A percentile compares a stretch with the other conserved stretches of the same genome.
Conservation (phyloP, 2,329 filamentous ascomycete species). For the Trichoderma asperellum region DNA sequence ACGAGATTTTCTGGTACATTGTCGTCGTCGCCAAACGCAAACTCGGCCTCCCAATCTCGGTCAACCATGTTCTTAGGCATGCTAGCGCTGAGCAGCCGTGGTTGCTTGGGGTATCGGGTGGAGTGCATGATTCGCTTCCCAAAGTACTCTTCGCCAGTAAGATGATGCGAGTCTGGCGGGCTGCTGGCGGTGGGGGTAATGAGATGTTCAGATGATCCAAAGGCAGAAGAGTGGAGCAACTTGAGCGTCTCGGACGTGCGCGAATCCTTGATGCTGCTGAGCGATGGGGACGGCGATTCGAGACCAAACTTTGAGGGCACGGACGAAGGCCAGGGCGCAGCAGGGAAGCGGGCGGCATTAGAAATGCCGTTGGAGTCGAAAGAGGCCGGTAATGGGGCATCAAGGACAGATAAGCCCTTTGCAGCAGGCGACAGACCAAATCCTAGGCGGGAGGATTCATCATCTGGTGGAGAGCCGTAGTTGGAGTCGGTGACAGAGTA, state of each 20-base stretch:
- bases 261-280: conserved; percentile 63
- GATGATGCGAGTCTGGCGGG: conserved; percentile 57
- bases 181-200: conserved; percentile 52
- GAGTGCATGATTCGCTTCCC: conserved; percentile 73
- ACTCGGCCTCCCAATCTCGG: conserved; percentile 67
- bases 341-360: conserved; percentile 78
- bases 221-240: conserved; percentile 67
- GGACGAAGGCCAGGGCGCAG: conserved; percentile 85
- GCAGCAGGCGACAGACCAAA: conserved; percentile 77
- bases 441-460: conserved; percentile 61
- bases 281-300: conserved; percentile 79
- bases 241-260: conserved; percentile 67
- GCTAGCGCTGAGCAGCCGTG: conserved; percentile 71
- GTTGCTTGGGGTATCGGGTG: conserved; percentile 68
- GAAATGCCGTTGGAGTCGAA: conserved; percentile 97
- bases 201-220: conserved; percentile 69
- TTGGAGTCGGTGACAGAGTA: conserved; percentile 59
- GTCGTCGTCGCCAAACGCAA: conserved; percentile 75
- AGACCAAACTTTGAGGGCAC: conserved; percentile 90
- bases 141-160: conserved; percentile 63
- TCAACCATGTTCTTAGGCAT: conserved; percentile 66
- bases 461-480: conserved; percentile 84
- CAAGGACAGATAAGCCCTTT: conserved; percentile 81
- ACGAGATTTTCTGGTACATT: conserved; percentile 61
- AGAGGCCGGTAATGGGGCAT: conserved; percentile 89